Evolutionary conservation across 1,284 basidiomycete genomes (phyloP).

Genomic region (Heterobasidion occidentale): DNA sequence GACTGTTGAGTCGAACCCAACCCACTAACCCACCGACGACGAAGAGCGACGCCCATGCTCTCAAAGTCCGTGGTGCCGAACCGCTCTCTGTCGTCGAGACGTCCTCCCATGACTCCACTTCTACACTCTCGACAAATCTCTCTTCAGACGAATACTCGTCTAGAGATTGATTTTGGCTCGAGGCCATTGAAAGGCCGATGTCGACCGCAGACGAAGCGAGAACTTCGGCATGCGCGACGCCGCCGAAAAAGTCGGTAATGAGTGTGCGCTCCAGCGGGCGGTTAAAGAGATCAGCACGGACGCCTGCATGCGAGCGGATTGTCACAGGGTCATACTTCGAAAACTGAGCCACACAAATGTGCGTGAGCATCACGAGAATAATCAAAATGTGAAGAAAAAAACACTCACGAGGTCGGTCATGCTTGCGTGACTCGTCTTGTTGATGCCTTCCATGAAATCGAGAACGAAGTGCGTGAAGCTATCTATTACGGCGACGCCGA

Average conservation of each 20-base stretch:
- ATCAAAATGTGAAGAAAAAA: not conserved
- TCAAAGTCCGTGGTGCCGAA: slow-evolving; percentile 3
- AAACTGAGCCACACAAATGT: slow-evolving; percentile 45
- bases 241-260: slow-evolving; percentile 95
- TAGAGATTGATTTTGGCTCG: not conserved
- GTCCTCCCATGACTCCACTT: not conserved
- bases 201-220: slow-evolving; percentile 7
- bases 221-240: slow-evolving; percentile 81
- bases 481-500: slow-evolving; percentile 95
- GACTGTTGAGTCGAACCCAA: slow-evolving; percentile 19
- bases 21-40: slow-evolving; percentile 26
- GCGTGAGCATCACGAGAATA: not conserved
- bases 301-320: slow-evolving; percentile 82
- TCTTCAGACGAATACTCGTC: not conserved
- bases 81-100: not conserved
- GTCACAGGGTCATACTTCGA: slow-evolving; percentile 66
- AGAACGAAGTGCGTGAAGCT: slow-evolving; percentile 91
- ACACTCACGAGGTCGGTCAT: slow-evolving; percentile 80
- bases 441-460: slow-evolving; percentile 86
- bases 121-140: not conserved
- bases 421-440: slow-evolving; percentile 80
- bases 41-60: slow-evolving; percentile 30
- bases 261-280: slow-evolving; percentile 64
- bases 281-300: slow-evolving; percentile 78
- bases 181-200: not conserved